Conservation (phyloP, 192 early-diverging fungal genomes). For the Diversispora epigaea region DNA sequence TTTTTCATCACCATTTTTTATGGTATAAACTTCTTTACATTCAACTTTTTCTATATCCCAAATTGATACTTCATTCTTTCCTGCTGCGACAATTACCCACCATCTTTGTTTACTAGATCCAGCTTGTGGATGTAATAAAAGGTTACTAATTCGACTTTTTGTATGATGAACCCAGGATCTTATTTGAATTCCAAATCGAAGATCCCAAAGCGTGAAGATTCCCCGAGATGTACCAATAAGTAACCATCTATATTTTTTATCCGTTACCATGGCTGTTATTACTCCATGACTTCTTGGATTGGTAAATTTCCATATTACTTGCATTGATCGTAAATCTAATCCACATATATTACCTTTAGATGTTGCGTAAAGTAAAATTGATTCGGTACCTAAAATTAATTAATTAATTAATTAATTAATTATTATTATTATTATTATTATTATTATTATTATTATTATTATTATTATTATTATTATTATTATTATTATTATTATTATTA, state of each 20-base stretch:
- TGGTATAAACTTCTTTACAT: constrained; percentile 74
- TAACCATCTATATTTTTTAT: constrained; percentile 63
- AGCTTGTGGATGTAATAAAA: constrained; percentile 51
- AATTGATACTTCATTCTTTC: constrained; percentile 72
- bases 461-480: no score
- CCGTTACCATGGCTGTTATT: constrained; percentile 66
- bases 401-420: constrained; percentile 8
- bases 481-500: no score
- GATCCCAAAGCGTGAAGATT: constrained; percentile 74
- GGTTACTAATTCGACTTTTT: constrained; percentile 56
- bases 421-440: no score
- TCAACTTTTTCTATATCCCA: constrained; percentile 77
- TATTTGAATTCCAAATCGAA: constrained; percentile 71
- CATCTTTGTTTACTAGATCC: constrained; percentile 40
- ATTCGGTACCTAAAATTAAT: constrained; percentile 40
- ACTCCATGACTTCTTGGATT: constrained; percentile 59
- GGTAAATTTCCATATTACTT: constrained; percentile 57
- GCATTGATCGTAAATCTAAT: constrained; percentile 76
- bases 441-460: no score
- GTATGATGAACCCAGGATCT: constrained; percentile 77
- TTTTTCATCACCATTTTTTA: constrained; percentile 52
- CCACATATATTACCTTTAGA: constrained; percentile 67
- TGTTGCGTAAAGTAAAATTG: constrained; percentile 71
- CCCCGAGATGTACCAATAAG: constrained; percentile 75
- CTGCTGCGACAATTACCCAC: constrained; percentile 64